phyloP scores from a whole-genome alignment of 2,329 filamentous ascomycete species.

The Epichloe scottii region DNA sequence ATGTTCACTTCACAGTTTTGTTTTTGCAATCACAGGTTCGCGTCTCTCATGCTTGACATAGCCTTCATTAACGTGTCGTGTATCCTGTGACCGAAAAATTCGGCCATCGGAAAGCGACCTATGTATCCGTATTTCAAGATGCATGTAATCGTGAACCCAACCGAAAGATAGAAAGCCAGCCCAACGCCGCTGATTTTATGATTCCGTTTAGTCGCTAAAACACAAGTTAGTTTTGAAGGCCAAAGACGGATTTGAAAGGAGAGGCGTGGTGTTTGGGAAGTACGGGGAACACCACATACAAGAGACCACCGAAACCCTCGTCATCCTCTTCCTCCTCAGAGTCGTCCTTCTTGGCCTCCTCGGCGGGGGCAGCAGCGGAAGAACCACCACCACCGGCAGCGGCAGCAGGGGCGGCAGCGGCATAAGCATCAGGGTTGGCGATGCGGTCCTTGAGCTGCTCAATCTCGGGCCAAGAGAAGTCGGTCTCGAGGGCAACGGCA shows the following conservation, averaged over 20 bases:
- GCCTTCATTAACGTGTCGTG: conserved; percentile 17
- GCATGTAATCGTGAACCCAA: conserved; percentile 31
- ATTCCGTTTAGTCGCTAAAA: conserved; percentile 38
- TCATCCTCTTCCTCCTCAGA: conserved; percentile 58
- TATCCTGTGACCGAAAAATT: conserved; percentile 19
- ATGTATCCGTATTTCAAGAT: conserved; percentile 30
- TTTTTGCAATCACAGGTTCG: background rate
- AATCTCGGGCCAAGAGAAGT: conserved; percentile 90
- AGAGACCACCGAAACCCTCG: conserved; percentile 69
- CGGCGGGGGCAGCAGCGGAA: conserved; percentile 38
- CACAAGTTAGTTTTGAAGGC: conserved; percentile 24
- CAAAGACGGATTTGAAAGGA: background rate
- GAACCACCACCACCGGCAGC: conserved; percentile 34
- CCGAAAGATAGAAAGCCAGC: conserved; percentile 28
- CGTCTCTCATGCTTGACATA: conserved; percentile 7
- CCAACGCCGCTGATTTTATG: conserved; percentile 24
- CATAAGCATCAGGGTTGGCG: conserved; percentile 96
- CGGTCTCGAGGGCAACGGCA: conserved; percentile 78
- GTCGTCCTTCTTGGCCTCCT: conserved; percentile 53
- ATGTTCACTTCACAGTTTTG: background rate
- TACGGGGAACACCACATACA: conserved; percentile 32
- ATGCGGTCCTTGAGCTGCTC: conserved; percentile 99
- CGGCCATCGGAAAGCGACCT: conserved; percentile 33
- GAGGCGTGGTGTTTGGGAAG: background rate
- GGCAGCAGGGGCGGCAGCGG: conserved; percentile 63